A percentile compares a stretch with the other conserved stretches of the same genome.
Evolutionary conservation across 2,329 filamentous ascomycete genomes (phyloP).

Genomic region (Pseudomassariella vexata): DNA sequence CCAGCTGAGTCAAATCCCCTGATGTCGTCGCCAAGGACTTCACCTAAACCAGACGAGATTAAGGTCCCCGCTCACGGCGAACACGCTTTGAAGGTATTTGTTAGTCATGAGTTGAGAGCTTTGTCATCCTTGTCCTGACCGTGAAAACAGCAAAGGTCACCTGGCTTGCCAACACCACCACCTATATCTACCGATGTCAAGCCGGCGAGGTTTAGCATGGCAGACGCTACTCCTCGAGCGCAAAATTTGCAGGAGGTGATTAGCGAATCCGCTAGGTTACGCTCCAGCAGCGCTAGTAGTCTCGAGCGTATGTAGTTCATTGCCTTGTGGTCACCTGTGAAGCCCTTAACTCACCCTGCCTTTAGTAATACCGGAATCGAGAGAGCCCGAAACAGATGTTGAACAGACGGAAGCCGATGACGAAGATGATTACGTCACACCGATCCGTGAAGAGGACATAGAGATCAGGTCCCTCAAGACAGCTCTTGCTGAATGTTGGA

Average conservation of each 20-base stretch:
- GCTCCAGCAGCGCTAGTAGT: conserved; percentile 66
- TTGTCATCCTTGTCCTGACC: background rate
- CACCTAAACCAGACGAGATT: conserved; percentile 27
- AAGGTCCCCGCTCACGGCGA: conserved; percentile 28
- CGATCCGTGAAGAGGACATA: conserved; percentile 40
- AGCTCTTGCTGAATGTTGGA: conserved; percentile 87
- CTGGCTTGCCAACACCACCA: conserved; percentile 54
- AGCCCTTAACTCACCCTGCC: conserved; percentile 17
- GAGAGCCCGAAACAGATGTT: conserved; percentile 43
- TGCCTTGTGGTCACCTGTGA: background rate
- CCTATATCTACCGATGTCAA: conserved; percentile 71
- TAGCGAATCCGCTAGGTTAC: conserved; percentile 45
- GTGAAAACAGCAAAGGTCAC: conserved; percentile 21
- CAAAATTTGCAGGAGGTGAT: conserved; percentile 74
- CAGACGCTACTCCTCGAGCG: conserved; percentile 72
- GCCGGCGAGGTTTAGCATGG: conserved; percentile 58
- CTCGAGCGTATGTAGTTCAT: conserved; percentile 57
- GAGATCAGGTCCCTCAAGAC: conserved; percentile 65
- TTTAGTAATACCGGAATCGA: conserved; percentile 44
- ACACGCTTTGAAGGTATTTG: conserved; percentile 28
- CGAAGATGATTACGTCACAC: conserved; percentile 39
- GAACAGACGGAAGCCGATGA: conserved; percentile 53
- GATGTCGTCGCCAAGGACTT: conserved; percentile 29
- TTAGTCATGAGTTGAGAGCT: background rate
- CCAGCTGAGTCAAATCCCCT: conserved; percentile 26